phyloP scores from a whole-genome alignment of 441 rosid genomes.

The Populus hybrid region DNA sequence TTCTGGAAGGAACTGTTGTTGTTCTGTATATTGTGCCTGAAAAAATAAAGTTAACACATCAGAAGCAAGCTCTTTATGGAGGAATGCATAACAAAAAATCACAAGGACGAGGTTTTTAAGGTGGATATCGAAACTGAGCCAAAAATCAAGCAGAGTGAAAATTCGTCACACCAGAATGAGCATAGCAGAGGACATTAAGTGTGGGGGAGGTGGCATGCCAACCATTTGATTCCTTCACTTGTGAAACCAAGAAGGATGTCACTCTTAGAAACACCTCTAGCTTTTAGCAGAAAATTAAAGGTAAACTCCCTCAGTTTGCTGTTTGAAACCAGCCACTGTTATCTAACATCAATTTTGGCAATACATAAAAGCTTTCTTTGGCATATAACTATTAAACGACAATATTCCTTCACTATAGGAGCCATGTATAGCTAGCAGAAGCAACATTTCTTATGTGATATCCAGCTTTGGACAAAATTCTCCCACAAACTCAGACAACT shows the following conservation, averaged over 20 bases:
- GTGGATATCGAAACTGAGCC: too few relatives aligned
- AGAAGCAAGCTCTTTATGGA: constrained; percentile 2
- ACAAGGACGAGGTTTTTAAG: too few relatives aligned
- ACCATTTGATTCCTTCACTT: not conserved
- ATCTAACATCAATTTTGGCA: not conserved
- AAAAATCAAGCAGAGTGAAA: not conserved
- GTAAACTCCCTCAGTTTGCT: not conserved
- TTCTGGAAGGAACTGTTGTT: constrained; percentile 78
- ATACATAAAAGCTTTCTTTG: not conserved
- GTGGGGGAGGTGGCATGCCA: not conserved
- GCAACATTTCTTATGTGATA: not conserved
- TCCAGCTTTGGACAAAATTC: not conserved
- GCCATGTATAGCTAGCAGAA: not conserved
- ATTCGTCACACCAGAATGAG: not conserved
- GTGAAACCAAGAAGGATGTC: not conserved
- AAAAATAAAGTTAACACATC: constrained; percentile 25
- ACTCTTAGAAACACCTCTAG: not conserved
- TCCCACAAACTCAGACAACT: not conserved
- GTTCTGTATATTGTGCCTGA: constrained; percentile 93
- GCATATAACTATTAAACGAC: not conserved
- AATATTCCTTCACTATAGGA: not conserved
- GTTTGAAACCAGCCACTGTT: not conserved
- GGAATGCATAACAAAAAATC: constrained; percentile 2
- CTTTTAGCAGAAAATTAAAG: not conserved
- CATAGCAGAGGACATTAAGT: not conserved